Evolutionary conservation across 805 yeast species (phyloP).

Genomic region (Cephaloascus fragrans): DNA sequence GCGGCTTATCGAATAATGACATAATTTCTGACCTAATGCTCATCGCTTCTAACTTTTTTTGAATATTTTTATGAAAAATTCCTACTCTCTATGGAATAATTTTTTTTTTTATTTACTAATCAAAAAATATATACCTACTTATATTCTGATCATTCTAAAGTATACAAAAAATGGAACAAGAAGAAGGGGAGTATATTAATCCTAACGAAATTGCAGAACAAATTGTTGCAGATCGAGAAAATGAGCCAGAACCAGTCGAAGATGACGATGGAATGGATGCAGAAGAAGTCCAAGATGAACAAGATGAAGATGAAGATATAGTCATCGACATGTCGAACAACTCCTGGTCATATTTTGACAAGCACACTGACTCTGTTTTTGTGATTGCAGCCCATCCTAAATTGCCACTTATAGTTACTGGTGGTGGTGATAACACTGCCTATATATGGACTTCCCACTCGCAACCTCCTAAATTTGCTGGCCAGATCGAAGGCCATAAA

Average conservation of each 20-base stretch:
- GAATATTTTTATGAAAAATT: no score
- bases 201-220: slow-evolving; percentile 34
- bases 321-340: slow-evolving; percentile 87
- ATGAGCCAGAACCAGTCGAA: slow-evolving; percentile 15
- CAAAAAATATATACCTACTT: no score
- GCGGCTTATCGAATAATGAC: no score
- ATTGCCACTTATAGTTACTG: slow-evolving; percentile 79
- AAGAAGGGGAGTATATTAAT: slow-evolving; percentile 24
- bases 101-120: no score
- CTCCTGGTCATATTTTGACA: slow-evolving; percentile 82
- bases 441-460: slow-evolving; percentile 89
- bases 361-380: slow-evolving; percentile 82
- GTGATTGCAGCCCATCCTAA: slow-evolving; percentile 76
- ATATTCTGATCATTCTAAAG: no score
- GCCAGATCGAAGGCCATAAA: slow-evolving; percentile 68
- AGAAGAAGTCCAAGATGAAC: slow-evolving; percentile 17
- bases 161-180: slow-evolving; percentile 2
- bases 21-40: no score
- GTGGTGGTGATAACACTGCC: slow-evolving; percentile 91
- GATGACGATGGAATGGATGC: slow-evolving; percentile 25
- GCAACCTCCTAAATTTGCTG: slow-evolving; percentile 72
- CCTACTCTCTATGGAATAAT: no score
- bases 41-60: no score
- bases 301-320: slow-evolving; percentile 39
- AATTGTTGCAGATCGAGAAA: slow-evolving; percentile 13